These are phyloP conservation scores for Cryptosporidium felis DNA, from an alignment of 169 alveolate species.

Conservation along the genomic window DNA sequence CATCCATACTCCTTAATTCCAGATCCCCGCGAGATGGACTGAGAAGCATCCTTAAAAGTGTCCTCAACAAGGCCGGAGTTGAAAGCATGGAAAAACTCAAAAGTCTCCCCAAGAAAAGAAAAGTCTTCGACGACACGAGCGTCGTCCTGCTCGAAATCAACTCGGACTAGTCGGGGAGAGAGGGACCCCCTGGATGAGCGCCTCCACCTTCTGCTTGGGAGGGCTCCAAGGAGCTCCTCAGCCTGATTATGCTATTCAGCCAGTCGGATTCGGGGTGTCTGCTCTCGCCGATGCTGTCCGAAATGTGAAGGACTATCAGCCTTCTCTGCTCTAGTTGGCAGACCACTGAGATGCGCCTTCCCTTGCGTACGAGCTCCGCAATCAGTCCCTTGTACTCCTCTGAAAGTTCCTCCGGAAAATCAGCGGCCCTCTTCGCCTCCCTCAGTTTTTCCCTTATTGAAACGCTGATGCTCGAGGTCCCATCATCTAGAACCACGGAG, in stretches of 20 bases:
- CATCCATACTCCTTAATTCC: background rate
- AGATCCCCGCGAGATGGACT: background rate
- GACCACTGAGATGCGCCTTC: slow-evolving; percentile 24
- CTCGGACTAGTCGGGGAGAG: background rate
- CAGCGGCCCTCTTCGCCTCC: background rate
- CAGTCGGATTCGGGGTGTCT: slow-evolving; percentile 21
- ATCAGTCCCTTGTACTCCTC: background rate
- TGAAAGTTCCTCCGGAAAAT: background rate
- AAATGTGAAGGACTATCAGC: slow-evolving; percentile 27
- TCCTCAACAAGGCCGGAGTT: slow-evolving; percentile 38
- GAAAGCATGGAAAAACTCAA: slow-evolving; percentile 31
- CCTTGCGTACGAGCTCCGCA: slow-evolving; percentile 12
- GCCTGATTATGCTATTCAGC: slow-evolving; percentile 13
- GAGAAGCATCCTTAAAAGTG: slow-evolving; percentile 9
- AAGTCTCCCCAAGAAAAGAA: slow-evolving; percentile 52
- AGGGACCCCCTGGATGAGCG: background rate
- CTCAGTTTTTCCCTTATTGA: background rate
- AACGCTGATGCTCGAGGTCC: slow-evolving; percentile 14
- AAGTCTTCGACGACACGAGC: slow-evolving; percentile 65
- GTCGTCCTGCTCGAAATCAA: slow-evolving; percentile 19
- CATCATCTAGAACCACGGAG: slow-evolving; percentile 17
- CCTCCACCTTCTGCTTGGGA: background rate
- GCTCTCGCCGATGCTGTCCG: slow-evolving; percentile 14
- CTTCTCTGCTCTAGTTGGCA: background rate
- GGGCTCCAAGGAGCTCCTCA: background rate